phyloP scores from a whole-genome alignment of 371 early-diverging fungal species.

The Apophysomyces variabilis region DNA sequence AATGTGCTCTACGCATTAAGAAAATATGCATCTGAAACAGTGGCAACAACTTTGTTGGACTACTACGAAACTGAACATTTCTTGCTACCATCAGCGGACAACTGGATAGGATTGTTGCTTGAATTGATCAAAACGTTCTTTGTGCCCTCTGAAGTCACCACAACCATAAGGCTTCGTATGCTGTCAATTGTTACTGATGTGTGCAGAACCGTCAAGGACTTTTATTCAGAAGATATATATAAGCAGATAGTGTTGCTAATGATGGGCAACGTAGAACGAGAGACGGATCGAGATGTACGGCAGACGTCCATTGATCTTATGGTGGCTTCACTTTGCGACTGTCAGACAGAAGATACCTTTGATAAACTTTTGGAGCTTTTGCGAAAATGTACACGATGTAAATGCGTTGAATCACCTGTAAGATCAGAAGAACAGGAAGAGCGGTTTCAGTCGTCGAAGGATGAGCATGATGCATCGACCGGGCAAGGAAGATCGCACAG shows the following conservation, averaged over 20 bases:
- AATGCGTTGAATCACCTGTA: conserved; percentile 24
- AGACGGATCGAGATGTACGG: conserved; percentile 55
- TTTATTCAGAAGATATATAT: conserved; percentile 56
- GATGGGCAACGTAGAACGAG: conserved; percentile 55
- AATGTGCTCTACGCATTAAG: conserved; percentile 62
- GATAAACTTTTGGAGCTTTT: conserved; percentile 47
- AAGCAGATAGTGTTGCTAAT: conserved; percentile 61
- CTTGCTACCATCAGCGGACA: conserved; percentile 66
- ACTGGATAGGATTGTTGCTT: conserved; percentile 63
- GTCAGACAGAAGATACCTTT: conserved; percentile 45
- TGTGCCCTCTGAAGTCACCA: conserved; percentile 41
- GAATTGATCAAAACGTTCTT: conserved; percentile 63
- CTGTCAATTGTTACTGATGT: conserved; percentile 61
- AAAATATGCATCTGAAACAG: conserved; percentile 58
- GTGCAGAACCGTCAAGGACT: conserved; percentile 61
- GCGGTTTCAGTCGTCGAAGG: not conserved
- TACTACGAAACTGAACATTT: conserved; percentile 66
- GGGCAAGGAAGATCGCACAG: conserved; percentile 25
- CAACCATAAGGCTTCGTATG: conserved; percentile 52
- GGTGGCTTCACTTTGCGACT: conserved; percentile 41
- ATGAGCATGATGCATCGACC: conserved; percentile 2
- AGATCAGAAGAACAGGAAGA: not conserved
- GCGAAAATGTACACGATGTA: conserved; percentile 47
- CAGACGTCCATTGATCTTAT: conserved; percentile 56
- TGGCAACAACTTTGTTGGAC: conserved; percentile 57